A percentile compares a stretch with the other conserved stretches of the same genome.
phyloP scores from a whole-genome alignment of 306 rosid genomes.

The Ziziphus jujuba region DNA sequence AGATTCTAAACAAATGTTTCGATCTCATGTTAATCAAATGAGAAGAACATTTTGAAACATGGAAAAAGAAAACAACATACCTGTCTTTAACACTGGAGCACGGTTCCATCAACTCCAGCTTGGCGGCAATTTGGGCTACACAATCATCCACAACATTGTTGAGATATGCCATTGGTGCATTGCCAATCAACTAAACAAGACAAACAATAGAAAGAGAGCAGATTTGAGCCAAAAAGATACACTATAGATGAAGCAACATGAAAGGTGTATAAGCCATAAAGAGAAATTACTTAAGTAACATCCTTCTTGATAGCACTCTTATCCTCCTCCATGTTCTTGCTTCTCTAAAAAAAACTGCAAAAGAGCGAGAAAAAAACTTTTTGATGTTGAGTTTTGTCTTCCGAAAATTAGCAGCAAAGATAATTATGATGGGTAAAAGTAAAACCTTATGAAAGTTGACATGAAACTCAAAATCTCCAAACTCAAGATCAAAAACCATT shows the following conservation, averaged over 20 bases:
- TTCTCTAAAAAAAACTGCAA: constrained; percentile 11
- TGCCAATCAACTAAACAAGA: constrained; percentile 13
- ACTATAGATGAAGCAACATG: background rate
- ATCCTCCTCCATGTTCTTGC: constrained; percentile 46
- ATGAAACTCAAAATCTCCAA: too few species aligned
- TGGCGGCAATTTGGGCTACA: constrained; percentile 33
- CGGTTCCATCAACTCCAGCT: constrained; percentile 71
- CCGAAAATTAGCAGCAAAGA: background rate
- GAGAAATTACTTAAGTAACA: constrained; percentile 52
- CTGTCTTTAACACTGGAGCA: constrained; percentile 73
- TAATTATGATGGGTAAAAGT: background rate
- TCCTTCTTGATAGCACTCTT: constrained; percentile 60
- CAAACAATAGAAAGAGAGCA: background rate
- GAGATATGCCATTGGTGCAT: constrained; percentile 22
- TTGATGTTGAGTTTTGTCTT: too few species aligned
- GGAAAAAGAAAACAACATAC: constrained; percentile 8
- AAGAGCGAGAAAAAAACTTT: background rate
- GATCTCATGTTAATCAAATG: background rate
- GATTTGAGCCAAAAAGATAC: background rate
- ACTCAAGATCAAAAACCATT: too few species aligned
- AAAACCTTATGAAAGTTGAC: too few species aligned
- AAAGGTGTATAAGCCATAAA: background rate
- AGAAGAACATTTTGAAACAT: background rate
- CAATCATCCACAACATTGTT: constrained; percentile 24
- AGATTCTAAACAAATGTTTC: too few species aligned